Percentiles rank a stretch among this genome's conserved stretches.
phyloP scores from a whole-genome alignment of 2,329 filamentous ascomycete genomes.

The Immersiporthe knoxdaviesiana region DNA sequence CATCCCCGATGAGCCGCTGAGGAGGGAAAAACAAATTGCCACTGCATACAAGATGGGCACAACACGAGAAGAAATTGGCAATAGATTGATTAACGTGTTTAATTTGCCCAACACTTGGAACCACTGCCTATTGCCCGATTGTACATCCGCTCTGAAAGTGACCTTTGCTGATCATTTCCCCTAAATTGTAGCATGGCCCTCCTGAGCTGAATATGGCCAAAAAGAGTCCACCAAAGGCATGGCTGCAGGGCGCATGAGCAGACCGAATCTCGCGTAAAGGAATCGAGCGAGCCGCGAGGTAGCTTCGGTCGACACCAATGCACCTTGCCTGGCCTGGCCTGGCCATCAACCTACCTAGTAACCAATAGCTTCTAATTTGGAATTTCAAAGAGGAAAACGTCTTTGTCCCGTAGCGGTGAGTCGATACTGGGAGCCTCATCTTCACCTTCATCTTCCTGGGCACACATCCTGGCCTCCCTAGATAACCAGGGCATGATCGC shows the following conservation, averaged over 20 bases:
- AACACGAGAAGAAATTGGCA: not conserved
- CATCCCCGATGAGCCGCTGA: not conserved
- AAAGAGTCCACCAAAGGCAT: not conserved
- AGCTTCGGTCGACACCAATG: not conserved
- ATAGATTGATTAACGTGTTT: not conserved
- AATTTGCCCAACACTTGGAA: not conserved
- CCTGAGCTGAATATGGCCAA: not conserved
- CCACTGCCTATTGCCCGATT: not conserved
- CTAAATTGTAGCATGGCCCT: not conserved
- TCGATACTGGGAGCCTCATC: not conserved
- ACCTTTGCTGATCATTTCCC: not conserved
- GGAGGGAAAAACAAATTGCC: not conserved
- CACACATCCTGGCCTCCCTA: not conserved
- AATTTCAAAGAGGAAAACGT: not conserved
- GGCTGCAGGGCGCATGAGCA: not conserved
- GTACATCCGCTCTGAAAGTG: not conserved
- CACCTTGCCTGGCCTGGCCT: not conserved
- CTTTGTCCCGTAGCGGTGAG: not conserved
- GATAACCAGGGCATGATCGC: not conserved
- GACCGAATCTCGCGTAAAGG: not conserved
- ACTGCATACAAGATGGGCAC: not conserved
- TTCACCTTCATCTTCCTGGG: not conserved
- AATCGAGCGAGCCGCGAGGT: not conserved
- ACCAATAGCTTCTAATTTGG: not conserved
- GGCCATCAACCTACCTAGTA: not conserved